Evolutionary conservation across 768 basidiomycete genomes (phyloP), one percentile per base, ranked within the genome.

Genomic region (Coprinopsis cinerea): DNA sequence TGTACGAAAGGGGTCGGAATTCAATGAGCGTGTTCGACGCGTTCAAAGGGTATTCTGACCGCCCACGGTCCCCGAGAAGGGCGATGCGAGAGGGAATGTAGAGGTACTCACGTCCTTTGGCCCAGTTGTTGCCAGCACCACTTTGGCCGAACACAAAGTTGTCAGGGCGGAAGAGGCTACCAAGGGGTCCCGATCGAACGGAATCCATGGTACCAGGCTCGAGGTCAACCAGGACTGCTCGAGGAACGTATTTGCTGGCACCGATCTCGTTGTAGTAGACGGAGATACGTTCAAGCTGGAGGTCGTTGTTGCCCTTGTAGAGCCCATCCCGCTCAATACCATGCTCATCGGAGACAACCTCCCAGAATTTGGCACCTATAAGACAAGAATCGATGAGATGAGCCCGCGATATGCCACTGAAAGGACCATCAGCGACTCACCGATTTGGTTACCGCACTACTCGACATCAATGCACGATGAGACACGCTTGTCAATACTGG

Each of bases 101-200:
- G 36, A 20, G 23, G 43, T 32, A 88, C 91, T 81, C 64, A 92
- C 88, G 88, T 78, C 95, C 95, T 85, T 98, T 99, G 20, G 96
- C 95, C 96, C 96, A 98, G 76, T 98, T 98, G 83, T 99, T 97
- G 64, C 95, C 94, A 59, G 93, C 95, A 72, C 93, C 93, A 68
- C 84, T 92, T 72, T 98, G 95, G 49, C 93, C 95, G 57, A 94
- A 96, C 62, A 97, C 92, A 64, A 95, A 95, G 80, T 96, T 97
- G 74, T 96, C 94, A 30, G 94, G 94, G 61, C 92, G 85, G 89
- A 96, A 97, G 56, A 98, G 83, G 56, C 74, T 73, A 63, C 94
- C 93, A 48, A 95, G 80, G 59, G 92, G 89, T 45, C 91, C 90
- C 45, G 87, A 85, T 70, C 88, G 88, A 53, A 92, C 83, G 53